Conservation (phyloP, 1,139 yeast species). For the Casaregolazyma lundiana region DNA sequence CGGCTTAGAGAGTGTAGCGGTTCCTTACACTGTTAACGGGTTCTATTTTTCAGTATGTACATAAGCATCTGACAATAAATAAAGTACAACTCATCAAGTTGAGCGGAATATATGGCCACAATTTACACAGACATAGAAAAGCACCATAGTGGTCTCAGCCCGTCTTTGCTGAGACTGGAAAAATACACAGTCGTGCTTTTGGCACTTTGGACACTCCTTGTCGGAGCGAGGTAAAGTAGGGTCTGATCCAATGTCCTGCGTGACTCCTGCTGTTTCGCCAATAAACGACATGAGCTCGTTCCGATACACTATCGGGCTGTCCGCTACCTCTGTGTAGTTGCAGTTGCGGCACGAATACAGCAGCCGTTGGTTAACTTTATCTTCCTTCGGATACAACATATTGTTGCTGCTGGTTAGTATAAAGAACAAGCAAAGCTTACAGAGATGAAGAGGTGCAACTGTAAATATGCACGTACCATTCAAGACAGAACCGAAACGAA, state of each 20-base stretch:
- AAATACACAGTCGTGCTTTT: slow-evolving; percentile 85
- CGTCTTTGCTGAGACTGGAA: slow-evolving; percentile 95
- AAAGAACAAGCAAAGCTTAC: neutral
- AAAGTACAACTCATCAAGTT: neutral
- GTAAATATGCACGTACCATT: slow-evolving; percentile 49
- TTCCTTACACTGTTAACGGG: too few relatives aligned
- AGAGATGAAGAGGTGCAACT: too few relatives aligned
- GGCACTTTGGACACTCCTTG: slow-evolving; percentile 88
- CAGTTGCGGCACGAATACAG: slow-evolving; percentile 94
- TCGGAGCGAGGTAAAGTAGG: slow-evolving; percentile 92
- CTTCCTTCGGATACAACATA: slow-evolving; percentile 98
- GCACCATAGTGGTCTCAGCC: slow-evolving; percentile 86
- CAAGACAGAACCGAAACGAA: slow-evolving; percentile 88
- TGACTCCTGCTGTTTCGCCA: slow-evolving; percentile 94
- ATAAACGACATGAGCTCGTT: slow-evolving; percentile 88
- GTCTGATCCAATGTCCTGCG: slow-evolving; percentile 91
- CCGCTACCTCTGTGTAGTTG: slow-evolving; percentile 88
- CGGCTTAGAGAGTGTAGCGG: too few relatives aligned
- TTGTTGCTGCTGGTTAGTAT: slow-evolving; percentile 53
- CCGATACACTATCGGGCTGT: slow-evolving; percentile 81
- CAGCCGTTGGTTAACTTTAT: slow-evolving; percentile 61
- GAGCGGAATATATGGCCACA: slow-evolving; percentile 66
- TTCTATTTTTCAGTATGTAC: too few relatives aligned
- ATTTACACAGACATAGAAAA: slow-evolving; percentile 85
- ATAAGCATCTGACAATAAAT: neutral